Conservation (phyloP, 306 rosid genomes). For the Acacia melanoxylon region DNA sequence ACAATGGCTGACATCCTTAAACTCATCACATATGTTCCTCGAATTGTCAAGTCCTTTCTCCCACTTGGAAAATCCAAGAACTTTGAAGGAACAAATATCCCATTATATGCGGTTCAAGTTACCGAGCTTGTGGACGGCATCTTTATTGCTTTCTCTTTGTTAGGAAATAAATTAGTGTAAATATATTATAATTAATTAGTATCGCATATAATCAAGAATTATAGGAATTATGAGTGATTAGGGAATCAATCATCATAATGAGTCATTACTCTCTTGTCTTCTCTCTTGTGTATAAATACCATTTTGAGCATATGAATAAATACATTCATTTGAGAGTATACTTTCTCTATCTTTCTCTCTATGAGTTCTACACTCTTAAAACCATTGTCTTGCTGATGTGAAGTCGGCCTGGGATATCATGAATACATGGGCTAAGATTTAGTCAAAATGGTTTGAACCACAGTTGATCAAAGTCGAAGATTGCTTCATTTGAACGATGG, state of each 20-base stretch:
- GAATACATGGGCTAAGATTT: background rate
- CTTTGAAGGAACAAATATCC: background rate
- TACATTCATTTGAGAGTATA: no score
- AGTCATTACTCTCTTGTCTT: no score
- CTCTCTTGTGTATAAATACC: no score
- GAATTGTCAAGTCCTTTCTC: background rate
- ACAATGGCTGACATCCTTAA: background rate
- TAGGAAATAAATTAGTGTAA: no score
- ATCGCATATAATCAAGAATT: no score
- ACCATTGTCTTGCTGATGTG: background rate
- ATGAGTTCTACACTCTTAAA: no score
- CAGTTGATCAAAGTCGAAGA: background rate
- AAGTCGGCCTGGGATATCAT: background rate
- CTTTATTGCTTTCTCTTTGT: background rate
- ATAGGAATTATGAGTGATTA: no score
- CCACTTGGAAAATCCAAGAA: background rate
- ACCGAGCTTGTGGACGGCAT: background rate
- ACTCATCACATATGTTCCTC: background rate
- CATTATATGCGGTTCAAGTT: background rate
- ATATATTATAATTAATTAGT: no score
- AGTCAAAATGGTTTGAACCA: background rate
- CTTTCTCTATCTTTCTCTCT: no score
- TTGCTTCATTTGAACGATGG: background rate
- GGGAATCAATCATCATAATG: no score
- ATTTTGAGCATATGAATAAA: no score